These are phyloP conservation scores for Aurantiochytrium sp. DNA, from an alignment of 108 stramenopile genomes.

Conservation along the genomic window DNA sequence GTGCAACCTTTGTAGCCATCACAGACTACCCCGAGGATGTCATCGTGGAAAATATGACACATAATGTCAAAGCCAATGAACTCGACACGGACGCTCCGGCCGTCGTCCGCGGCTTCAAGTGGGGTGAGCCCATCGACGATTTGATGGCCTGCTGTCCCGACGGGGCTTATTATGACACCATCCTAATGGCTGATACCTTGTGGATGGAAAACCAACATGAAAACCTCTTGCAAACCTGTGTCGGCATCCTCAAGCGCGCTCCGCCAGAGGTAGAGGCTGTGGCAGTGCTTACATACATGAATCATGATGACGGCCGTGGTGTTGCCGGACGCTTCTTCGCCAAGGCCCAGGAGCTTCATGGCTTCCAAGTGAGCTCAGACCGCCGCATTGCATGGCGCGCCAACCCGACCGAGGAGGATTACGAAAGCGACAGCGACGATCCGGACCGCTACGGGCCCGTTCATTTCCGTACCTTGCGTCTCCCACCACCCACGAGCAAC, in stretches of 20 bases:
- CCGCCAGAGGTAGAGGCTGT: background rate
- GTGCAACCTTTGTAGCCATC: background rate
- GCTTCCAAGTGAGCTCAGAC: background rate
- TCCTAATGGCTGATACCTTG: background rate
- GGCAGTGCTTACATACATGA: background rate
- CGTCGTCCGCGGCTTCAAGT: background rate
- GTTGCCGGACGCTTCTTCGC: background rate
- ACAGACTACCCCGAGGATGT: conserved; percentile 4
- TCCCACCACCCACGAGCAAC: background rate
- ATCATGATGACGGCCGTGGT: background rate
- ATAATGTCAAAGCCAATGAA: background rate
- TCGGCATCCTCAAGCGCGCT: background rate
- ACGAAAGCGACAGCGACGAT: conserved; percentile 1
- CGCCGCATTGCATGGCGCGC: background rate
- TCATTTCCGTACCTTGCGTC: background rate
- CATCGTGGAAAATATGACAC: background rate
- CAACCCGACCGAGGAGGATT: background rate
- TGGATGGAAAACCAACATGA: background rate
- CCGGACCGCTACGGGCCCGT: conserved; percentile 1
- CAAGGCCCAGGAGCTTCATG: background rate
- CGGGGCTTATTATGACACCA: background rate
- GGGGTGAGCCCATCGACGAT: background rate
- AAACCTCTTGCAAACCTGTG: background rate
- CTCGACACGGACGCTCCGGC: background rate
- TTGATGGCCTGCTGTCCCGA: background rate